Percentiles rank a stretch among this genome's conserved stretches.
Conservation (phyloP, 441 rosid species). For the Brassica hybrid region DNA sequence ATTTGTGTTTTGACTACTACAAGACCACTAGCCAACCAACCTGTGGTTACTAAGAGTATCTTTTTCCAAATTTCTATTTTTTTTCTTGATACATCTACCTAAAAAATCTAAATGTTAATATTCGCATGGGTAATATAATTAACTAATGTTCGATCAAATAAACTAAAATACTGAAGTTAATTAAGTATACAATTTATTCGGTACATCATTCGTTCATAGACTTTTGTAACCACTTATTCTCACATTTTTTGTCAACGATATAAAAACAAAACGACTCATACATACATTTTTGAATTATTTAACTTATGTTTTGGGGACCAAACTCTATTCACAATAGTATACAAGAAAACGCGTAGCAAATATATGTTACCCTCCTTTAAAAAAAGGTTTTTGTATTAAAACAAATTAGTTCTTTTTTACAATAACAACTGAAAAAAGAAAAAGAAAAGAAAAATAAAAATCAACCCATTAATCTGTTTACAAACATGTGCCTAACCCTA, state of each 20-base stretch:
- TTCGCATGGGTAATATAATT: not conserved
- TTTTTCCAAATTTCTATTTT: not conserved
- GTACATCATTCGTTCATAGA: not conserved
- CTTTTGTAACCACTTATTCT: not conserved
- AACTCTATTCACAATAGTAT: not conserved
- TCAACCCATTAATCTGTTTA: too few relatives aligned
- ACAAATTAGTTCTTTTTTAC: too few relatives aligned
- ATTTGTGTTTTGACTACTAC: too few relatives aligned
- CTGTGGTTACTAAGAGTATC: not conserved
- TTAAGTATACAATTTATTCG: not conserved
- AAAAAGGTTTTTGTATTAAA: too few relatives aligned
- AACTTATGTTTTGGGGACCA: not conserved
- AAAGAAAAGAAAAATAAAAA: too few relatives aligned
- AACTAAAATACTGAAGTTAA: not conserved
- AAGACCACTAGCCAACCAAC: too few relatives aligned
- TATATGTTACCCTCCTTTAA: not conserved
- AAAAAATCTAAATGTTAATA: not conserved
- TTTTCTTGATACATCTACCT: not conserved
- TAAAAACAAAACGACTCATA: not conserved
- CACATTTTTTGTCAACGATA: not conserved
- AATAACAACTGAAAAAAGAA: too few relatives aligned
- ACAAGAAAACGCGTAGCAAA: not conserved
- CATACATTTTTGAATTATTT: not conserved
- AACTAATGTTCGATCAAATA: not conserved
- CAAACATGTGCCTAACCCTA: too few relatives aligned